These are phyloP conservation scores for Castanea sativa DNA, from an alignment of 306 rosid species.

Conservation along the genomic window DNA sequence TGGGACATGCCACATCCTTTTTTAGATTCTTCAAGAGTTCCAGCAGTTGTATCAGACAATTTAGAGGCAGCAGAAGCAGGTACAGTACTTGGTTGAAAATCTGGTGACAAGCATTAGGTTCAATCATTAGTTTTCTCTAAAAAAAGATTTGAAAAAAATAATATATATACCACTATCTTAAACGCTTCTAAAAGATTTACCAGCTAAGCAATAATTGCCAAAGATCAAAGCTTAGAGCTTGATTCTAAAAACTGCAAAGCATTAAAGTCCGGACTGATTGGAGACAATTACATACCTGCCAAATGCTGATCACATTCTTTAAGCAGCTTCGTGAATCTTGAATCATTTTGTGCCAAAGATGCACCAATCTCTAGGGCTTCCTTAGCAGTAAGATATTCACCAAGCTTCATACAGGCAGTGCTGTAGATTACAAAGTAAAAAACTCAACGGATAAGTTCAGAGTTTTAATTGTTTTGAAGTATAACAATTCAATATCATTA, in stretches of 20 bases:
- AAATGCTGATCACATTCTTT: slow-evolving; percentile 15
- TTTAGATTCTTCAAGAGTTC: slow-evolving; percentile 26
- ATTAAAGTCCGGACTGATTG: not conserved
- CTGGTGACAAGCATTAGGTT: slow-evolving; percentile 14
- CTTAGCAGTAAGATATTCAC: slow-evolving; percentile 28
- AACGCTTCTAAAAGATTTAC: not conserved
- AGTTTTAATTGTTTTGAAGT: no score
- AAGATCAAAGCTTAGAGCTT: not conserved
- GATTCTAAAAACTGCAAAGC: not conserved
- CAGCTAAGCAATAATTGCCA: not conserved
- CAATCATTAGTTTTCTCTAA: slow-evolving; percentile 37
- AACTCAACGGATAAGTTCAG: not conserved
- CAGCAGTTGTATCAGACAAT: slow-evolving; percentile 12
- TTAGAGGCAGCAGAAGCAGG: slow-evolving; percentile 11
- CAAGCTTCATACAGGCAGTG: slow-evolving; percentile 23
- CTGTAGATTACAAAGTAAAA: slow-evolving; percentile 4
- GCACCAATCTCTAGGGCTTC: slow-evolving; percentile 21
- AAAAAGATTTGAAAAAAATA: slow-evolving; percentile 5
- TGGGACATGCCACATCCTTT: slow-evolving; percentile 12
- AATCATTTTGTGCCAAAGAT: slow-evolving; percentile 16
- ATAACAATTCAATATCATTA: not conserved
- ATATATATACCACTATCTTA: not conserved
- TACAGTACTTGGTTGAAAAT: slow-evolving; percentile 8
- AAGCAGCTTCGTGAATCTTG: slow-evolving; percentile 21
- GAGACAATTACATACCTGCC: slow-evolving; percentile 9